phyloP scores from a whole-genome alignment of 2,329 filamentous ascomycete species.

The Colletotrichum lindemuthianum region DNA sequence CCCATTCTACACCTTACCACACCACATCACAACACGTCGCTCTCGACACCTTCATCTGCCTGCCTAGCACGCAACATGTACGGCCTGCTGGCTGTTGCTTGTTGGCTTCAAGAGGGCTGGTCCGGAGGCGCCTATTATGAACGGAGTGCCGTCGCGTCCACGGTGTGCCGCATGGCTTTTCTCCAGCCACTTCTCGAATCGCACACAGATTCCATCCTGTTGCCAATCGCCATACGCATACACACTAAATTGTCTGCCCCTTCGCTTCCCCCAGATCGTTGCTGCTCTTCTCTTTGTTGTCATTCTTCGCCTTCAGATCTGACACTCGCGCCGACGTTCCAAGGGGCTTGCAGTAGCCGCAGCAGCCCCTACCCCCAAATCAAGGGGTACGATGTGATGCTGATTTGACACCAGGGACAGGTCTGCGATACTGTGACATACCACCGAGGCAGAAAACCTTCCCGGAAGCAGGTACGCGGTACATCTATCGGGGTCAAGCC shows the following conservation, averaged over 20 bases:
- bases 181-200: too few species aligned
- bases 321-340: background rate
- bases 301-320: conserved; percentile 1
- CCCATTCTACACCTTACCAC: too few species aligned
- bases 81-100: too few species aligned
- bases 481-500: background rate
- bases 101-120: too few species aligned
- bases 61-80: too few species aligned
- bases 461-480: conserved; percentile 2
- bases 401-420: conserved; percentile 18
- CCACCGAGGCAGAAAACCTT: background rate
- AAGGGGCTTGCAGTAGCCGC: background rate
- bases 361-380: conserved; percentile 13
- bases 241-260: background rate
- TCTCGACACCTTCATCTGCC: too few species aligned
- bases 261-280: background rate
- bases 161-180: too few species aligned
- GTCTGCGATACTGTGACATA: background rate
- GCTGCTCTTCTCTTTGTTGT: conserved; percentile 15
- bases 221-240: background rate
- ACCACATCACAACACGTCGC: too few species aligned
- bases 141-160: too few species aligned
- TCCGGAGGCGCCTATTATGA: too few species aligned
- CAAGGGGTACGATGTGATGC: conserved; percentile 24
- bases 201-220: background rate